These are phyloP conservation scores for Quercus lobata DNA, from an alignment of 331 rosid genomes.

Conservation along the genomic window DNA sequence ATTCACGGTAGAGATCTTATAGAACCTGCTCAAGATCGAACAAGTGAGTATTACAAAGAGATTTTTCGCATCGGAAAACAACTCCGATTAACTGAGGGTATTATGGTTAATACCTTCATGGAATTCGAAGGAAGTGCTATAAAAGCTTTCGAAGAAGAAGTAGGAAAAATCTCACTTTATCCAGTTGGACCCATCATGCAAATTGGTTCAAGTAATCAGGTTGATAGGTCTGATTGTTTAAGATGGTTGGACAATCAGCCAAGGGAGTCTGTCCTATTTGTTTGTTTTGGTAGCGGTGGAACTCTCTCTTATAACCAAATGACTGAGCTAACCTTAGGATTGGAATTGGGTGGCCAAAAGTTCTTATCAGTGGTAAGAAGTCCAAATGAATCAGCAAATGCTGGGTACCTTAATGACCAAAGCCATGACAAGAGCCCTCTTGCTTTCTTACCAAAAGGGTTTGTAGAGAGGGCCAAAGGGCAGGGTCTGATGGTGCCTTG, in stretches of 20 bases:
- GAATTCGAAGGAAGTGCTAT: slow-evolving; percentile 27
- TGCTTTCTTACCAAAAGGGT: slow-evolving; percentile 2
- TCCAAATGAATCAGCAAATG: background rate
- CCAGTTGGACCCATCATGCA: slow-evolving; percentile 38
- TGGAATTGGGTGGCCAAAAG: slow-evolving; percentile 24
- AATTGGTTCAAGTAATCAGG: background rate
- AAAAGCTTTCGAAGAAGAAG: background rate
- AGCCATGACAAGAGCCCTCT: background rate
- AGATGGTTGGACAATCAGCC: slow-evolving; percentile 37
- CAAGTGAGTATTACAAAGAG: slow-evolving; percentile 13
- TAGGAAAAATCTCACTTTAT: slow-evolving; percentile 9
- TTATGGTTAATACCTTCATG: slow-evolving; percentile 23
- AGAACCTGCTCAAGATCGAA: background rate
- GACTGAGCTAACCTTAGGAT: slow-evolving; percentile 34
- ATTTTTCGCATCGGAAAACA: slow-evolving; percentile 10
- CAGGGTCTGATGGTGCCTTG: slow-evolving; percentile 31
- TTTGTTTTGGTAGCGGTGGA: slow-evolving; percentile 47
- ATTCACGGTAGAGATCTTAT: slow-evolving; percentile 8
- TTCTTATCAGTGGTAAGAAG: slow-evolving; percentile 32
- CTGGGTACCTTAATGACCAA: background rate
- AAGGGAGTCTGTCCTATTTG: slow-evolving; percentile 21
- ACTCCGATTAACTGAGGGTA: slow-evolving; percentile 15
- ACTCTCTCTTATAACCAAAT: slow-evolving; percentile 28
- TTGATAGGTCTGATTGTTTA: slow-evolving; percentile 16
- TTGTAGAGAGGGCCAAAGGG: slow-evolving; percentile 29